Conservation (phyloP, 805 yeast genomes). For the Schizosaccharomyces cryophilus region DNA sequence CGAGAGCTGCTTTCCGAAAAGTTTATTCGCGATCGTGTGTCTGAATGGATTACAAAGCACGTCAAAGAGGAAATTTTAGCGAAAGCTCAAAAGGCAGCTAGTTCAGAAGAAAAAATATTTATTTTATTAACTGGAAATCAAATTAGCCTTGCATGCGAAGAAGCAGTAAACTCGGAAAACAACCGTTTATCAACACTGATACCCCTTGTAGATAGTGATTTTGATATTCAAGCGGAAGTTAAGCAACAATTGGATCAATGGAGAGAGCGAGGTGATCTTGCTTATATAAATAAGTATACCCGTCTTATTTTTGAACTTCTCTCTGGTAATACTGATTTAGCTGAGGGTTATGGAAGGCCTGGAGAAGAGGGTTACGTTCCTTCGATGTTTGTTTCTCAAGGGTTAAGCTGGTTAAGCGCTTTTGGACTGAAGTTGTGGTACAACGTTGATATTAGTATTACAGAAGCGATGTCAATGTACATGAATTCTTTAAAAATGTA, state of each 20-base stretch:
- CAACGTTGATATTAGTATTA: constrained; percentile 11
- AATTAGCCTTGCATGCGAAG: constrained; percentile 32
- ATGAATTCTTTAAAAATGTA: constrained; percentile 5
- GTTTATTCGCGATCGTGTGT: constrained; percentile 22
- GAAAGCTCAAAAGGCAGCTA: constrained; percentile 11
- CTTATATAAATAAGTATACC: constrained; percentile 28
- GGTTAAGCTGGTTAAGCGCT: constrained; percentile 39
- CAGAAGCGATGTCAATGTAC: not conserved
- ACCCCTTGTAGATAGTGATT: constrained; percentile 49
- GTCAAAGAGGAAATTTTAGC: constrained; percentile 17
- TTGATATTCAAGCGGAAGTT: constrained; percentile 33
- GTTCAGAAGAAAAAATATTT: constrained; percentile 15
- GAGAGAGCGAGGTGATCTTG: constrained; percentile 22
- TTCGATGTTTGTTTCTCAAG: constrained; percentile 13
- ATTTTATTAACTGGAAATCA: constrained; percentile 22
- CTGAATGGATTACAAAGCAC: constrained; percentile 31
- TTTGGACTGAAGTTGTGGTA: constrained; percentile 39
- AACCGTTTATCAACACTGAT: constrained; percentile 47
- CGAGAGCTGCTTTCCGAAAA: constrained; percentile 1
- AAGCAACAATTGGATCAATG: constrained; percentile 39
- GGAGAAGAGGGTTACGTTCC: constrained; percentile 6
- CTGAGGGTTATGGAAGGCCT: not conserved
- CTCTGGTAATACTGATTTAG: constrained; percentile 19
- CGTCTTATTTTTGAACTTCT: constrained; percentile 40
- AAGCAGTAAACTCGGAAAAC: constrained; percentile 37